Evolutionary conservation across 768 basidiomycete genomes (phyloP).

Genomic region (Pholiota molesta): DNA sequence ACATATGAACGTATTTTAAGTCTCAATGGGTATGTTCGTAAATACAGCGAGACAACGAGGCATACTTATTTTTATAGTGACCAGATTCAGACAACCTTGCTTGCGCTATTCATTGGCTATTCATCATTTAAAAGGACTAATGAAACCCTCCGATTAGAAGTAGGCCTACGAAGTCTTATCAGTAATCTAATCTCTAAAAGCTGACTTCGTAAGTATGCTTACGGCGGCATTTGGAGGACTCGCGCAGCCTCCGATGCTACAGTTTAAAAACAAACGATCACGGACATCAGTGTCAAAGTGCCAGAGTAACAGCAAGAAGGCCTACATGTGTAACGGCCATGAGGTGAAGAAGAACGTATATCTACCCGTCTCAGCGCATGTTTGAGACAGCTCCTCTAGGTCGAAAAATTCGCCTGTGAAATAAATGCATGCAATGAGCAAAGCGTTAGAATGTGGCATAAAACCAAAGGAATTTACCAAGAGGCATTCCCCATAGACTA

Average conservation of each 20-base stretch:
- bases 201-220: conserved; percentile 25
- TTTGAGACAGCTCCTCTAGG: conserved; percentile 60
- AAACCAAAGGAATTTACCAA: conserved; percentile 43
- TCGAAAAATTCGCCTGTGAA: conserved; percentile 70
- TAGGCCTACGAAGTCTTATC: conserved; percentile 27
- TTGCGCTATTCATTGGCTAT: too few species aligned
- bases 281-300: neutral
- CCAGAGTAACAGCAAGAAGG: conserved; percentile 9
- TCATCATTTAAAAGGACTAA: neutral
- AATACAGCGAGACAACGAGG: neutral
- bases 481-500: conserved; percentile 76
- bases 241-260: conserved; percentile 66
- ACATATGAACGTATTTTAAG: neutral
- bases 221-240: conserved; percentile 76
- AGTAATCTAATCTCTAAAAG: neutral
- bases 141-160: conserved; percentile 23
- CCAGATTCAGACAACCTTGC: neutral
- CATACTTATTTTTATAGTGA: neutral
- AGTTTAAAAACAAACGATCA: conserved; percentile 5
- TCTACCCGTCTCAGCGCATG: conserved; percentile 57
- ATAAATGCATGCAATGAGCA: neutral
- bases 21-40: neutral
- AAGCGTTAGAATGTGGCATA: neutral
- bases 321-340: conserved; percentile 75
- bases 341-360: conserved; percentile 80